Base-by-base conservation (phyloP, 768 basidiomycete species). In the Lactifluus subvellereus region DNA sequence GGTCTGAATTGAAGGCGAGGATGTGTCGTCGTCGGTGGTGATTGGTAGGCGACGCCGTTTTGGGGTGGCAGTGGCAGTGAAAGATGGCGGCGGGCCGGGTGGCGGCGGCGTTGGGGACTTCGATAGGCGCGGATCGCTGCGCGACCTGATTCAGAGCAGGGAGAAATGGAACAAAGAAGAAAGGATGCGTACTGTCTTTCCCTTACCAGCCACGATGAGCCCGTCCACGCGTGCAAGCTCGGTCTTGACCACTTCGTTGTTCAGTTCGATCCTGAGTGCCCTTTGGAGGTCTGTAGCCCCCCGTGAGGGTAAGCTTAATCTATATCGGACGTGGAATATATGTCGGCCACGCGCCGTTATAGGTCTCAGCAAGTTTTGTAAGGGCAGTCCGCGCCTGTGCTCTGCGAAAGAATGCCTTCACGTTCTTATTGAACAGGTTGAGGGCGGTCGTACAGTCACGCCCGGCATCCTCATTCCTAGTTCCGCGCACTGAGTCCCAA, bases 331-430 rank as follows among this genome's bases (percentile, higher is more conserved):
- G 55, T 60, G 48, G 59, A 5, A 38, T 6, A 9, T 47, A 33
- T 38, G 33, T 2, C 7, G 30, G 51, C 3, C 7, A 72, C 79
- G 54, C 66, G 87, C 94, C 93, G 68, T 77, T 73, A 54, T 79
- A 77, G 1, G 91, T 92, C 3, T 83, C 87, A 2, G 73, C 69
- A 10, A 84, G 68, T 52, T 80, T 81, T 22, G 76, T 82, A 66
- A 88, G 69, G 4, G 75, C 84, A 13, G 78, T 72, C 49, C 87
- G 76, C 1, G 93, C 91, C 71, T 95, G 87, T 0, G 81, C 87
- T 69, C 92, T 77, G 63, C 94, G 77, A 70, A 89, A 96, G 38
- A 89, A 70, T 0, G 86, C 94, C 66, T 96, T 96, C 27, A 87
- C 83, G 68, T 91, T 94, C 32, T 76, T 76, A 5, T 74, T 62